phyloP scores from a whole-genome alignment of 805 yeast species.

The Nakazawaea laoshanensis region DNA sequence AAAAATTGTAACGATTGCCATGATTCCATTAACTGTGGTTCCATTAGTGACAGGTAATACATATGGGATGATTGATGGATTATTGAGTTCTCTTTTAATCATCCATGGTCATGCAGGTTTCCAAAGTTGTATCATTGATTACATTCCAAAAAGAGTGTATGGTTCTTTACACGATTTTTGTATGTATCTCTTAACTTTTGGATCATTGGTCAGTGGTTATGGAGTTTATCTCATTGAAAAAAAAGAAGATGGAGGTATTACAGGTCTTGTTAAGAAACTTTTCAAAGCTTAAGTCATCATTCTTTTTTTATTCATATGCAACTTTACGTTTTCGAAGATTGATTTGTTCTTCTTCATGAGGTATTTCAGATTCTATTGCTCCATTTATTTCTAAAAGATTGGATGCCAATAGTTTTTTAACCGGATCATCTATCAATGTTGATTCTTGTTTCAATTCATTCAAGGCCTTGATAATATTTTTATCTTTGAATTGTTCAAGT shows the following conservation, averaged over 20 bases:
- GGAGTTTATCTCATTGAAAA: slow-evolving; percentile 83
- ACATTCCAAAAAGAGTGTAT: slow-evolving; percentile 80
- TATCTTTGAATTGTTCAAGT: too few relatives aligned
- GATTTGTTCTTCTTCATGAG: too few relatives aligned
- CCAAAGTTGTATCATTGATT: slow-evolving; percentile 87
- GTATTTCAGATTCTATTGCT: too few relatives aligned
- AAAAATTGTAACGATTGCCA: slow-evolving; percentile 54
- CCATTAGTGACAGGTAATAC: slow-evolving; percentile 75
- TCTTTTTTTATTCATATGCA: slow-evolving; percentile 2
- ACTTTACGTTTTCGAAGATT: slow-evolving; percentile 8
- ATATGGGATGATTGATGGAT: slow-evolving; percentile 64
- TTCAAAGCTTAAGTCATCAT: slow-evolving; percentile 21
- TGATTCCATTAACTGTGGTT: slow-evolving; percentile 68
- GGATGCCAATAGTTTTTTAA: too few relatives aligned
- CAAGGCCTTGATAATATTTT: too few relatives aligned
- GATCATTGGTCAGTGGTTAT: slow-evolving; percentile 60
- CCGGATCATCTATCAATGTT: too few relatives aligned
- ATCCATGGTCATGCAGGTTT: slow-evolving; percentile 83
- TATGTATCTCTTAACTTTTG: slow-evolving; percentile 57
- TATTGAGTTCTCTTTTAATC: slow-evolving; percentile 55
- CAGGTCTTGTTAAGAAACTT: slow-evolving; percentile 29
- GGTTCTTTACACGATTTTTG: slow-evolving; percentile 71
- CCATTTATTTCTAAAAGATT: too few relatives aligned
- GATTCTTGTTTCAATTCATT: too few relatives aligned
- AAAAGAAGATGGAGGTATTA: slow-evolving; percentile 55